A percentile compares a stretch with the other conserved stretches of the same genome.
Evolutionary conservation across 345 rosid species (phyloP).

Genomic region (Psidium guajava): DNA sequence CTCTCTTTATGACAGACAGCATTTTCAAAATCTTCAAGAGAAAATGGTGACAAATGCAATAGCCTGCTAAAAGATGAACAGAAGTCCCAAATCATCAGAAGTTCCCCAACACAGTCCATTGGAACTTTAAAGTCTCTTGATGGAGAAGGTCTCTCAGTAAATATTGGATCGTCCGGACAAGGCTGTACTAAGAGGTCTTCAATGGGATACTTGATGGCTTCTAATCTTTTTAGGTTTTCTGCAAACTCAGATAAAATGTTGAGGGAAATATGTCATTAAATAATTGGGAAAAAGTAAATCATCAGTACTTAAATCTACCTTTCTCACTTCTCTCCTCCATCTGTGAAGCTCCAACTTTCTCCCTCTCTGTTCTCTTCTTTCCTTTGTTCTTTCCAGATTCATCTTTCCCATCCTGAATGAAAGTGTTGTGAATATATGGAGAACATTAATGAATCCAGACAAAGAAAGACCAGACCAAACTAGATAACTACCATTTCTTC

Average conservation of each 20-base stretch:
- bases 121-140: slow-evolving; percentile 72
- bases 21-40: slow-evolving; percentile 89
- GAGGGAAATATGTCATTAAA: background rate
- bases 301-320: background rate
- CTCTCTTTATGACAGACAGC: slow-evolving; percentile 84
- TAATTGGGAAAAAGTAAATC: background rate
- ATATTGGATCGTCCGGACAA: slow-evolving; percentile 55
- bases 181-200: slow-evolving; percentile 77
- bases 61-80: slow-evolving; percentile 72
- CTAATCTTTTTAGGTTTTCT: slow-evolving; percentile 33
- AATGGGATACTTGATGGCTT: slow-evolving; percentile 70
- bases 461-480: background rate
- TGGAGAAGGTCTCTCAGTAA: slow-evolving; percentile 65
- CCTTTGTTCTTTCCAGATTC: slow-evolving; percentile 38
- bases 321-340: slow-evolving; percentile 5
- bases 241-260: slow-evolving; percentile 14
- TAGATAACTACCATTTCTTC: slow-evolving; percentile 13
- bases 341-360: slow-evolving; percentile 15
- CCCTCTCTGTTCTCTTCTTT: slow-evolving; percentile 41
- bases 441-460: slow-evolving; percentile 5
- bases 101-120: slow-evolving; percentile 71
- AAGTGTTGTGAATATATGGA: background rate
- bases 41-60: slow-evolving; percentile 65
- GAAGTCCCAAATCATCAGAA: slow-evolving; percentile 94
- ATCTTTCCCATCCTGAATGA: slow-evolving; percentile 37